These are phyloP conservation scores for Coelastrella sp. DNA, from an alignment of 139 green algal genomes.

Conservation along the genomic window DNA sequence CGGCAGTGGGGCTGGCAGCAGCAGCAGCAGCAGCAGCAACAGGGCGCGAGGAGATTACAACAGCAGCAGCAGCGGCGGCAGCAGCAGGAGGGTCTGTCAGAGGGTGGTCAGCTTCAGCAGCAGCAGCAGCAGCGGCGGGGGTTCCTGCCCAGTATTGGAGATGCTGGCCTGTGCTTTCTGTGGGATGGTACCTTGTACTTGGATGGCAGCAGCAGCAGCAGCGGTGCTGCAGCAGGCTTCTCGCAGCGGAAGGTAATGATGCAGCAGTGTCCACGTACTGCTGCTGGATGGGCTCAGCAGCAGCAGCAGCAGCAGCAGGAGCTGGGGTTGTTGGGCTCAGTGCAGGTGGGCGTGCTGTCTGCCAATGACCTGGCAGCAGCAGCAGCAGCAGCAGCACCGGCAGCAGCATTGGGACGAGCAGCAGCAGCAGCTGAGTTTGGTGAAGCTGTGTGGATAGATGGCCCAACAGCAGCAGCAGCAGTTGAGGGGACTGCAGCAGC, in stretches of 20 bases:
- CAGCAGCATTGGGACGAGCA: slow-evolving; percentile 34
- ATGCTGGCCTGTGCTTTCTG: neutral
- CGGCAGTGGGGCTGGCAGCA: neutral
- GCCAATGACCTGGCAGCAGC: neutral
- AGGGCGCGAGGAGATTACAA: neutral
- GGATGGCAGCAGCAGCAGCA: neutral
- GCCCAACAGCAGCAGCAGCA: slow-evolving; percentile 16
- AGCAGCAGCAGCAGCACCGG: slow-evolving; percentile 4
- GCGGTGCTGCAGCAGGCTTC: neutral
- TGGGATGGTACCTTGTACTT: neutral
- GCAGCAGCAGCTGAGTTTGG: neutral
- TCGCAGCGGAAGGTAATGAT: neutral
- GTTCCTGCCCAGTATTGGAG: neutral
- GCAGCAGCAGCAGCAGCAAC: slow-evolving; percentile 1
- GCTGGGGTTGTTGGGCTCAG: neutral
- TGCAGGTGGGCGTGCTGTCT: neutral
- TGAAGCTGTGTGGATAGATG: no score
- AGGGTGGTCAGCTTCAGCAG: neutral
- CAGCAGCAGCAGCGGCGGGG: neutral
- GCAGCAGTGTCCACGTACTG: neutral
- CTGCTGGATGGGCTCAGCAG: neutral
- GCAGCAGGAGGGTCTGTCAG: neutral
- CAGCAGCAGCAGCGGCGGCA: neutral
- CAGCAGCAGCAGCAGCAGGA: neutral
- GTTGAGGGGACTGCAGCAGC: neutral